These are phyloP conservation scores for Ascosphaera acerosa DNA, from an alignment of 2,329 filamentous ascomycete species.

Conservation along the genomic window DNA sequence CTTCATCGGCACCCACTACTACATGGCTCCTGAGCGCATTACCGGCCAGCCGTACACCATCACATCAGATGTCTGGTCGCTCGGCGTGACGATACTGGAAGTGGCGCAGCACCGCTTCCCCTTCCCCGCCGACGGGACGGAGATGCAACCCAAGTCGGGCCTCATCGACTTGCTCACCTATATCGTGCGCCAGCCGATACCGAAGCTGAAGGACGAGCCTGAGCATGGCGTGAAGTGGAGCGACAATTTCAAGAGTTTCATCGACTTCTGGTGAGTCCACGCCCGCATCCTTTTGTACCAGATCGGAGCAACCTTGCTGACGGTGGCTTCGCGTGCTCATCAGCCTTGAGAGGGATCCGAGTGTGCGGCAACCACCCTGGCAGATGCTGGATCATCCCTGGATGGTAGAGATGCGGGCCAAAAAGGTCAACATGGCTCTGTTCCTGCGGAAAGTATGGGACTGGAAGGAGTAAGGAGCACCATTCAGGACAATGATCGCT, in stretches of 20 bases:
- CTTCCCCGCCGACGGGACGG: slow-evolving; percentile 87
- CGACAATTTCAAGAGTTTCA: slow-evolving; percentile 96
- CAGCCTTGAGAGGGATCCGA: slow-evolving; percentile 83
- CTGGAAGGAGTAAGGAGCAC: slow-evolving; percentile 42
- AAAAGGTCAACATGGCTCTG: slow-evolving; percentile 91
- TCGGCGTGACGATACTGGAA: slow-evolving; percentile 89
- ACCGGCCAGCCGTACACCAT: slow-evolving; percentile 96
- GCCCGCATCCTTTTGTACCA: slow-evolving; percentile 6
- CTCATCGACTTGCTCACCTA: slow-evolving; percentile 91
- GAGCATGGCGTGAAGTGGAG: slow-evolving; percentile 81
- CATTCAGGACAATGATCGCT: not conserved
- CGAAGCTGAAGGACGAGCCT: slow-evolving; percentile 85
- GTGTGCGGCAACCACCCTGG: slow-evolving; percentile 77
- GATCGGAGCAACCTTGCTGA: not conserved
- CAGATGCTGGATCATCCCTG: slow-evolving; percentile 97
- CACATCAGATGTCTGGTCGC: slow-evolving; percentile 94
- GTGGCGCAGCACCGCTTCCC: slow-evolving; percentile 98
- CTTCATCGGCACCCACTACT: slow-evolving; percentile 96
- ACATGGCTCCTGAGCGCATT: slow-evolving; percentile 97
- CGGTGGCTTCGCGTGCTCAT: not conserved
- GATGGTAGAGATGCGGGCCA: slow-evolving; percentile 90
- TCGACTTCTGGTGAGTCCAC: slow-evolving; percentile 77
- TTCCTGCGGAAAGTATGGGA: slow-evolving; percentile 93
- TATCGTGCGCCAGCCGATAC: slow-evolving; percentile 86
- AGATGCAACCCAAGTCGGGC: slow-evolving; percentile 79